Evolutionary conservation across 305 asterid genomes (phyloP).

Genomic region (Fraxinus velutina): DNA sequence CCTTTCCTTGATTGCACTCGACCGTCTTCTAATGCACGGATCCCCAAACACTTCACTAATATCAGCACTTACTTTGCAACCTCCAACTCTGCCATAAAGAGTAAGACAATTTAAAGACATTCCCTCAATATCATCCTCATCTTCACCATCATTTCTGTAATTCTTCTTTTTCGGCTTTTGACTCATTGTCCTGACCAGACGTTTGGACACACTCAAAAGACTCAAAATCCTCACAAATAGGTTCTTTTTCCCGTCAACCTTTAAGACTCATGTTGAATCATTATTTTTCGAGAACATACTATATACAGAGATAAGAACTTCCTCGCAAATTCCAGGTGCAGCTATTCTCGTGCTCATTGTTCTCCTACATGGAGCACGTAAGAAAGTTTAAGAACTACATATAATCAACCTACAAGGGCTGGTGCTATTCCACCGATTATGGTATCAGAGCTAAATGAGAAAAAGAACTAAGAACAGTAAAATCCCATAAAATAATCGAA

Average conservation of each 20-base stretch:
- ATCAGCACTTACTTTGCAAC: constrained; percentile 86
- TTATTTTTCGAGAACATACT: not conserved
- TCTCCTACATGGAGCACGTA: constrained; percentile 26
- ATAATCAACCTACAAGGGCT: not conserved
- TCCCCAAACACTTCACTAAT: constrained; percentile 60
- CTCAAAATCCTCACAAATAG: constrained; percentile 41
- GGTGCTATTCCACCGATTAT: not conserved
- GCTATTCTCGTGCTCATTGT: not conserved
- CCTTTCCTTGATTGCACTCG: constrained; percentile 62
- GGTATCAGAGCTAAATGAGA: not conserved
- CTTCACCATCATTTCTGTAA: constrained; percentile 42
- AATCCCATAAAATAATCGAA: not conserved
- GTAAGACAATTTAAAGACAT: constrained; percentile 72
- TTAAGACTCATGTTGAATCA: constrained; percentile 39
- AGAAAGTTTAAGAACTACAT: not conserved
- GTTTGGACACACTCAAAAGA: constrained; percentile 56
- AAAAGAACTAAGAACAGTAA: not conserved
- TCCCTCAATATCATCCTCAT: constrained; percentile 49
- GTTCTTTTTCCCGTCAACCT: constrained; percentile 39
- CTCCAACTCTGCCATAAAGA: constrained; percentile 73
- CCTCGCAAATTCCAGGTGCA: not conserved
- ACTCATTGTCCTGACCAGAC: constrained; percentile 64
- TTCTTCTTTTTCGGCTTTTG: constrained; percentile 60
- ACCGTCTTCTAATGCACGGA: constrained; percentile 53
- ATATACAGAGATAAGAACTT: not conserved